These are phyloP conservation scores for Pseudovirgaria hyperparasitica DNA, from an alignment of 2,329 filamentous ascomycete species.

Conservation along the genomic window DNA sequence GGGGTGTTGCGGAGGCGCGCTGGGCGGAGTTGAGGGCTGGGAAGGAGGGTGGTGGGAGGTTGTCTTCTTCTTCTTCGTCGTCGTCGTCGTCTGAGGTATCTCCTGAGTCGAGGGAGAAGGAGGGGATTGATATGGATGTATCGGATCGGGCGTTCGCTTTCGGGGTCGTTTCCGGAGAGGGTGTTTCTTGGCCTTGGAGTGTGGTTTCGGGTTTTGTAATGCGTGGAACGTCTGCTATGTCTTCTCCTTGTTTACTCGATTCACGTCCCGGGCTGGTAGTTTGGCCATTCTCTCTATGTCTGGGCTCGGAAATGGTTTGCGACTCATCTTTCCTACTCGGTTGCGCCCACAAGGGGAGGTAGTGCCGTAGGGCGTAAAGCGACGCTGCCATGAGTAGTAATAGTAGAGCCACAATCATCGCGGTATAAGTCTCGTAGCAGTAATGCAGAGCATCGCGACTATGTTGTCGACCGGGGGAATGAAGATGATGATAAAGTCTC, in stretches of 20 bases:
- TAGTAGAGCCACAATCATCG: too few species aligned
- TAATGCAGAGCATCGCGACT: too few species aligned
- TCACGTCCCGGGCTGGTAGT: not conserved
- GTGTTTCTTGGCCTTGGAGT: too few species aligned
- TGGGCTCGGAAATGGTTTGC: not conserved
- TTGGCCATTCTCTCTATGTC: not conserved
- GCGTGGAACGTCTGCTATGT: conserved; percentile 1
- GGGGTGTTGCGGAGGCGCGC: conserved; percentile 20
- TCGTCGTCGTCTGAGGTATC: conserved; percentile 16
- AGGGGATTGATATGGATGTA: conserved; percentile 6
- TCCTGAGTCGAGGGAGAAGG: conserved; percentile 24
- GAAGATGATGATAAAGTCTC: too few species aligned
- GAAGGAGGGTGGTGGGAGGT: conserved; percentile 28
- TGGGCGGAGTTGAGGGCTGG: conserved; percentile 35
- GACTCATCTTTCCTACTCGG: not conserved
- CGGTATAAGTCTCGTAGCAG: too few species aligned
- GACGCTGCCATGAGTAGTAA: too few species aligned
- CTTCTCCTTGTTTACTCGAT: not conserved
- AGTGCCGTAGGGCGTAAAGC: not conserved
- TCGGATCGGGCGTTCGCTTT: conserved; percentile 2
- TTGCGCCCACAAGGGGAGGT: not conserved
- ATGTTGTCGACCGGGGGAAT: too few species aligned
- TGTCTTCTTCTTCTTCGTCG: conserved; percentile 20
- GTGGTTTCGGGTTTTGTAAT: too few species aligned
- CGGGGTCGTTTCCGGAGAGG: conserved; percentile 3